These are phyloP conservation scores for Diddensiella transvaalensis DNA, from an alignment of 805 yeast species.

Conservation along the genomic window DNA sequence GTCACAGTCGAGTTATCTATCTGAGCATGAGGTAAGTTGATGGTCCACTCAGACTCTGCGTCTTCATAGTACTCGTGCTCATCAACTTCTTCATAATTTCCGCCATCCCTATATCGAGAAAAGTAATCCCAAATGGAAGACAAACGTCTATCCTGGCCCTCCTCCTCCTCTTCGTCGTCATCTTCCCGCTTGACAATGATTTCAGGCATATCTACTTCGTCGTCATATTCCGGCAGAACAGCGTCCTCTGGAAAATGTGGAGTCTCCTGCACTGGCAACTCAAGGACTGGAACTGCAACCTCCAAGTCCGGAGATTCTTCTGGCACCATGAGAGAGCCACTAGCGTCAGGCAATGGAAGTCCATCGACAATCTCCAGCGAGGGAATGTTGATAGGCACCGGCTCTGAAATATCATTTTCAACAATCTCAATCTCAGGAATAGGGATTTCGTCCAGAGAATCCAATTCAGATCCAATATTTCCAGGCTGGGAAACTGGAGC, in stretches of 20 bases:
- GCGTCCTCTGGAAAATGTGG: too few relatives aligned
- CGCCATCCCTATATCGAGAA: background rate
- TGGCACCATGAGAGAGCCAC: background rate
- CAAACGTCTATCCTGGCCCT: too few relatives aligned
- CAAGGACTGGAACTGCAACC: background rate
- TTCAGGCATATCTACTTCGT: background rate
- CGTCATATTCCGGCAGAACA: background rate
- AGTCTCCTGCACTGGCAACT: background rate
- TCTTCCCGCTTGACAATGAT: background rate
- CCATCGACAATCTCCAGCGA: background rate
- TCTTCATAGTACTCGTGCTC: background rate
- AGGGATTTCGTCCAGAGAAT: too few relatives aligned
- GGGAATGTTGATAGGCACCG: background rate
- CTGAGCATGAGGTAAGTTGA: background rate
- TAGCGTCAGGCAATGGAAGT: background rate
- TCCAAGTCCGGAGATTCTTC: background rate
- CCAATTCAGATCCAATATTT: too few relatives aligned
- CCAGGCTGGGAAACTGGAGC: too few relatives aligned
- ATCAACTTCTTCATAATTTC: background rate
- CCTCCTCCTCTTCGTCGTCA: background rate
- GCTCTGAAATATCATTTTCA: background rate
- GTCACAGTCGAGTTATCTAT: background rate
- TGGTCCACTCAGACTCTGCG: background rate
- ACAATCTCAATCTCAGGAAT: background rate
- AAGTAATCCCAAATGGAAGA: background rate